Evolutionary conservation across 768 basidiomycete genomes (phyloP), one percentile per base, ranked within the genome.

Genomic region (Boletus reticulatus): DNA sequence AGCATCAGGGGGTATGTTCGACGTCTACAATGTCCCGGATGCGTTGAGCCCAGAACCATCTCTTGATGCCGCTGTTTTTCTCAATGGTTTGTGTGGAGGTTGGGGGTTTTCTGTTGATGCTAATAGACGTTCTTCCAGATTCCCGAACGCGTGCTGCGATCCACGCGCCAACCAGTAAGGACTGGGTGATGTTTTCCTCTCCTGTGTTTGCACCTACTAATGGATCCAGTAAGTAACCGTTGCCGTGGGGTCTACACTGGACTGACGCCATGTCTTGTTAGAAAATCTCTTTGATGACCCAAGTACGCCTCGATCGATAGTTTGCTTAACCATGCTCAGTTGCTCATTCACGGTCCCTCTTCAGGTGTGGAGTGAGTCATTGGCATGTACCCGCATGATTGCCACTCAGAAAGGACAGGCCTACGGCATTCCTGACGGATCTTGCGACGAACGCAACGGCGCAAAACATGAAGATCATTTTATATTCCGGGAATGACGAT

Each of bases 31-130:
- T 58, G 68, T 82, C 34, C 76, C 55, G 5, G 55, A 60, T 34
- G 58, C 48, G 11, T 36, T 53, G 39, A 74, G 72, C 57, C 84
- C 84, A 11, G 73, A 77, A 62, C 71, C 75, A 7, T 68, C 74
- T 6, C 61, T 71, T 45, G 81, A 87, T 62, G 79, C 75, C 0
- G 73, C 66, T 34, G 63, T 79, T 22, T 89, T 87, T 67, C 69
- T 87, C 52, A 88, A 88, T 61, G 76, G 85, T 48, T 27, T 19
- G 48, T 53, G 17, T 6, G 7, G 32, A 84, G 66, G 81, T 77
- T 39, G n/a, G 14, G 5, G 6, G 16, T 13, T 0, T 42, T 42
- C 12, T 34, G 6, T 3, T 2, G 34, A 14, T 34, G 4, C 13
- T 34, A 4, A 48, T 27, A 27, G 12, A 34, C 34, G 5, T 42